These are phyloP conservation scores for Microbotryum intermedium DNA, from an alignment of 1,284 basidiomycete species.

Conservation along the genomic window DNA sequence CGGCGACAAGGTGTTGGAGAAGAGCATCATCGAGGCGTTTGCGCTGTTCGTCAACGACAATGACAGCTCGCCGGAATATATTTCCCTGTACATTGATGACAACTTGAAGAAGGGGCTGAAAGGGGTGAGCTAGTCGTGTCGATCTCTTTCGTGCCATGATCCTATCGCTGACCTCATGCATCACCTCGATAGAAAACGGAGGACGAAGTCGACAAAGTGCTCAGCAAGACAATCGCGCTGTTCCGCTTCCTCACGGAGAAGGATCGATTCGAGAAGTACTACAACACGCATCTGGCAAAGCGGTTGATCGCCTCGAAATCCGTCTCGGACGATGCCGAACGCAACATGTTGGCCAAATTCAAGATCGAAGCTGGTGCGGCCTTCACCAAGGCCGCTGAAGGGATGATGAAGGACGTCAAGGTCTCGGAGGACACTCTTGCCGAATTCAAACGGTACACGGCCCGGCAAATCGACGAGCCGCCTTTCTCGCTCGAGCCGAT, in stretches of 20 bases:
- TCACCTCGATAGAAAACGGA: constrained; percentile 69
- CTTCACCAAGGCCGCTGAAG: constrained; percentile 96
- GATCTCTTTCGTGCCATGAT: background rate
- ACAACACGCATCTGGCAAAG: constrained; percentile 91
- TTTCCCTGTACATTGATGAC: constrained; percentile 95
- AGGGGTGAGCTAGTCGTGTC: constrained; percentile 53
- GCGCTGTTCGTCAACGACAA: constrained; percentile 87
- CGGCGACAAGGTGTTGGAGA: constrained; percentile 70
- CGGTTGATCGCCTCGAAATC: constrained; percentile 78
- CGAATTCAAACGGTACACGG: constrained; percentile 51
- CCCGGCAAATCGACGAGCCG: constrained; percentile 13
- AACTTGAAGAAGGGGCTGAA: constrained; percentile 92
- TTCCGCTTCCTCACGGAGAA: constrained; percentile 94
- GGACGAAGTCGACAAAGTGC: constrained; percentile 72
- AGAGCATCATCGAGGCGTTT: constrained; percentile 83
- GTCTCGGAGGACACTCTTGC: constrained; percentile 74
- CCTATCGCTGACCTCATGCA: constrained; percentile 6
- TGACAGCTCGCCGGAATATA: constrained; percentile 81
- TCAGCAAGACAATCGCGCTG: constrained; percentile 91
- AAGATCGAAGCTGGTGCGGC: constrained; percentile 95
- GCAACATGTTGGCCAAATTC: constrained; percentile 94
- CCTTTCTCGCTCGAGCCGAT: constrained; percentile 27
- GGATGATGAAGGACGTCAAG: constrained; percentile 99
- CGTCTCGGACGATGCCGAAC: constrained; percentile 93
- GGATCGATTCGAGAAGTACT: constrained; percentile 96